Evolutionary conservation across 192 early-diverging fungal species (phyloP), one percentile per base, ranked within the genome.

Genomic region (Coemansia sp.): DNA sequence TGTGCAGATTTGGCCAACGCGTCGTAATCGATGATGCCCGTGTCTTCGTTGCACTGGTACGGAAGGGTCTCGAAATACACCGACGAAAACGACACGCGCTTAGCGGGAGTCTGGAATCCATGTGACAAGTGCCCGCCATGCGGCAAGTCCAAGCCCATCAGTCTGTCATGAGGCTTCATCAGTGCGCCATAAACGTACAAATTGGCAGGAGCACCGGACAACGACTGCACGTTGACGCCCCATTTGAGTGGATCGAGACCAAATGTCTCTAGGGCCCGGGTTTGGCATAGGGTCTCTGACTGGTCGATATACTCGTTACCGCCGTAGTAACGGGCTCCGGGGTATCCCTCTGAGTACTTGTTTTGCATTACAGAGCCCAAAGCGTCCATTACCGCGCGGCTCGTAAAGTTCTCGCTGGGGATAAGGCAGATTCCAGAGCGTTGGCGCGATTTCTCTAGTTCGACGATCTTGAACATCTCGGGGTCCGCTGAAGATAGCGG

Each of bases 281-380:
- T 86, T 80, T 96, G 96, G 86, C 98, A 99, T 23, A 98, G 87
- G 42, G 72, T 73, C 82, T 99, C 98, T 38, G 96, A 92, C 87
- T 89, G 85, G 85, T 99, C 98, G 69, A 99, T 99, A 72, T 87
- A 95, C 84, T 98, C 94, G 85, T 99, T 99, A 69, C 98, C 98
- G 66, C 98, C 98, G 84, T 99, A 99, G 88, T 99, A 99, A 73
- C 95, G 91, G 23, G 96, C 95, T 33, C 92, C 91, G 9, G 94
- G 94, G 87, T 99, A 97, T 38, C 96, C 97, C 84, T 97, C 97
- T 26, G 95, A 96, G 87, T 98, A 99, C 86, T 99, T 99, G 91
- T 99, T 99, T 83, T 98, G 96, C 91, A 99, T 95, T 38, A 97
- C 90, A 10, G 96, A 97, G 26, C 98, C 98, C 55, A 99, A 88